Percentiles rank a stretch among this genome's conserved stretches.
phyloP scores from a whole-genome alignment of 805 yeast genomes.

The Candida parachauliodes region DNA sequence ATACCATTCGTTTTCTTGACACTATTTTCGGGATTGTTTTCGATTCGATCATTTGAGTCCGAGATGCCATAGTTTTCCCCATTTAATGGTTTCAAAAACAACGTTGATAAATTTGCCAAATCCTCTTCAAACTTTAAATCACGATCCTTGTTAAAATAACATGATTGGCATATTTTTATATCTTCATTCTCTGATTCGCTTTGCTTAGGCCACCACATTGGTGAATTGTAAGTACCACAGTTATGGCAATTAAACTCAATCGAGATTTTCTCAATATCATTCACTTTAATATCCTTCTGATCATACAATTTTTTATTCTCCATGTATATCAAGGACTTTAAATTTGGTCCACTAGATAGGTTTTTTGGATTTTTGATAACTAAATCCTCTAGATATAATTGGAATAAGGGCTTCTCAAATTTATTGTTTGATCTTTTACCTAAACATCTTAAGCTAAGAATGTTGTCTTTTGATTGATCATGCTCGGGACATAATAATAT shows the following conservation, averaged over 20 bases:
- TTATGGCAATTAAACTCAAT: slow-evolving; percentile 13
- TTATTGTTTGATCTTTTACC: slow-evolving; percentile 28
- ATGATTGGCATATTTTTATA: slow-evolving; percentile 26
- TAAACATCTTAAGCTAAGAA: slow-evolving; percentile 23
- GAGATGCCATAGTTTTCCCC: slow-evolving; percentile 32
- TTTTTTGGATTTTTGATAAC: slow-evolving; percentile 10
- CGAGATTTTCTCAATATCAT: neutral
- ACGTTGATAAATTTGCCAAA: slow-evolving; percentile 14
- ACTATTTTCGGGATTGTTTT: slow-evolving; percentile 4
- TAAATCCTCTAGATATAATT: slow-evolving; percentile 37
- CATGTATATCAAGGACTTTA: slow-evolving; percentile 28
- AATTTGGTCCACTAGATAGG: slow-evolving; percentile 28
- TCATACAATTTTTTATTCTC: slow-evolving; percentile 7
- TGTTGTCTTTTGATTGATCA: slow-evolving; percentile 13
- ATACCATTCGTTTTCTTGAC: neutral
- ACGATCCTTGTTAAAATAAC: slow-evolving; percentile 21
- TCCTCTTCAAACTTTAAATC: slow-evolving; percentile 14
- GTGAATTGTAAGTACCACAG: slow-evolving; percentile 27
- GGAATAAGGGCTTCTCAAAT: slow-evolving; percentile 34
- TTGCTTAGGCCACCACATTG: slow-evolving; percentile 40
- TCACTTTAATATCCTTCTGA: neutral
- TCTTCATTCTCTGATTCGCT: too few relatives aligned
- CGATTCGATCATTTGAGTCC: slow-evolving; percentile 20
- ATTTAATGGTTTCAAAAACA: slow-evolving; percentile 25
- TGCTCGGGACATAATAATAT: slow-evolving; percentile 43